A percentile compares a stretch with the other conserved stretches of the same genome.
Evolutionary conservation across 305 asterid species (phyloP).

Genomic region (Andrographis paniculata): DNA sequence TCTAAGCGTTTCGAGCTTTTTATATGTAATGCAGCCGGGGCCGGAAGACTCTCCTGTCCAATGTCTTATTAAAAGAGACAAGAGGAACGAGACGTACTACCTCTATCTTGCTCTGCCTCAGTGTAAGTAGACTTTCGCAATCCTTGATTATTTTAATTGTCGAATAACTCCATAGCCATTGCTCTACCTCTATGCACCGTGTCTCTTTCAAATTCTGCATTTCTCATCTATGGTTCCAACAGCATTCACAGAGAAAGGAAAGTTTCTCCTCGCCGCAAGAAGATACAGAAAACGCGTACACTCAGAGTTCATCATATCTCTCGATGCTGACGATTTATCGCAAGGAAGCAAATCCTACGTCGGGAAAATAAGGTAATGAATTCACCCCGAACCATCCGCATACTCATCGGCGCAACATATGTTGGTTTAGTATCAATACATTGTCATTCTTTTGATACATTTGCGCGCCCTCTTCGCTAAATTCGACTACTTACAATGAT

Average conservation of each 20-base stretch:
- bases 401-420: background rate
- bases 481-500: no score
- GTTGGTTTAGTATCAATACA: background rate
- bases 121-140: conserved; percentile 47
- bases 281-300: conserved; percentile 71
- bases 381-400: no score
- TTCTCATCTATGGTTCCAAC: conserved; percentile 16
- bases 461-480: no score
- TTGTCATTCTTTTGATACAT: conserved; percentile 3
- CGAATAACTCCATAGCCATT: no score
- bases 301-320: conserved; percentile 71
- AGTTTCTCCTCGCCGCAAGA: conserved; percentile 90
- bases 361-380: conserved; percentile 90
- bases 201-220: conserved; percentile 10
- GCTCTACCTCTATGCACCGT: no score
- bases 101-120: conserved; percentile 73
- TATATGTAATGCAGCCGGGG: conserved; percentile 49
- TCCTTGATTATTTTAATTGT: no score
- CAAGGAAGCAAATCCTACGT: conserved; percentile 89
- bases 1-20: no score
- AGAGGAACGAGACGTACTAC: conserved; percentile 53
- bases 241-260: conserved; percentile 80
- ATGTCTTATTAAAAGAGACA: conserved; percentile 77
- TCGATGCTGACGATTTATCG: conserved; percentile 74
- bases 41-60: conserved; percentile 54